Evolutionary conservation across 371 early-diverging fungal species (phyloP).

Genomic region (Entomophthora muscae): DNA sequence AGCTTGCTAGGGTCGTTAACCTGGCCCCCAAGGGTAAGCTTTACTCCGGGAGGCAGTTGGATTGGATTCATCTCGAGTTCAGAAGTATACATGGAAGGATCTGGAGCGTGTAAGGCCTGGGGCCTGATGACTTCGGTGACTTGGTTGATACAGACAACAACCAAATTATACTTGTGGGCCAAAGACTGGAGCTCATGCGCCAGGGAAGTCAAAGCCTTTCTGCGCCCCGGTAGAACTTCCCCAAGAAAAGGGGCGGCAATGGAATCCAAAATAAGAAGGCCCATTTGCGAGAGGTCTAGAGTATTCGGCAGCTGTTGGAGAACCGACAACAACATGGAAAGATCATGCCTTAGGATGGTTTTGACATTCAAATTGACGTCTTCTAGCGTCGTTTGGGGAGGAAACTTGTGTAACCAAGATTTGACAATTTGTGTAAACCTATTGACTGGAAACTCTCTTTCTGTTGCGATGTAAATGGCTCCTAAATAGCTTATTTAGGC

Average conservation of each 20-base stretch:
- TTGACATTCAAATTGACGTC: background rate
- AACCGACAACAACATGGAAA: background rate
- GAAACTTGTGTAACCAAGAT: background rate
- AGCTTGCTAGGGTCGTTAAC: background rate
- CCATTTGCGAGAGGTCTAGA: background rate
- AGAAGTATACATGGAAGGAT: background rate
- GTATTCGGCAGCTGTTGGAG: background rate
- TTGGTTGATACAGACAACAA: background rate
- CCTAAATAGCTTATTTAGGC: background rate
- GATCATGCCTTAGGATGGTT: background rate
- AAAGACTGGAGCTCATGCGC: background rate
- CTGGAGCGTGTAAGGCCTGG: background rate
- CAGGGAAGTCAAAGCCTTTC: background rate
- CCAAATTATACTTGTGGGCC: background rate
- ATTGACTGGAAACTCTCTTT: background rate
- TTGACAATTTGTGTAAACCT: background rate
- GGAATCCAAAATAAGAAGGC: background rate
- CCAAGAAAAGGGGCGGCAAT: background rate
- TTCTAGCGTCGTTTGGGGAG: background rate
- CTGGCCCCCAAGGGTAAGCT: background rate
- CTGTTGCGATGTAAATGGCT: background rate
- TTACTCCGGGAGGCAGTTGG: background rate
- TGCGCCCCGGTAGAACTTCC: background rate
- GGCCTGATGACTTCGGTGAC: background rate
- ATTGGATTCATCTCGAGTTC: background rate